Conservation (phyloP, 345 rosid genomes). For the Corchorus olitorius region DNA sequence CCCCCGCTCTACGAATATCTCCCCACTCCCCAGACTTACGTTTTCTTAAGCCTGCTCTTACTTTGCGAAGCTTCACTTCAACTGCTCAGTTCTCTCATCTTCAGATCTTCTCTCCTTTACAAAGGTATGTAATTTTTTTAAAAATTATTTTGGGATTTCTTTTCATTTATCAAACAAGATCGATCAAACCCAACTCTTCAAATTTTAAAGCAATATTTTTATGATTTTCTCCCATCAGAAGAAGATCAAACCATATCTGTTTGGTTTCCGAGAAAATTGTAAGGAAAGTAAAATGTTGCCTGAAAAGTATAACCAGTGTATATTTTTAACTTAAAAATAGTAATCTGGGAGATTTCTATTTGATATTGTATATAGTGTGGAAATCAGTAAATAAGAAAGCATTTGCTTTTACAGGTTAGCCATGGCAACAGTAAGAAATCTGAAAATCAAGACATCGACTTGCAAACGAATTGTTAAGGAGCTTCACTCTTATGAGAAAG, state of each 20-base stretch:
- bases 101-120: slow-evolving; percentile 2
- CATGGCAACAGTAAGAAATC: slow-evolving; percentile 70
- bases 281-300: background rate
- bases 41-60: background rate
- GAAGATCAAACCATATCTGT: background rate
- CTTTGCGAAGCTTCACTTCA: background rate
- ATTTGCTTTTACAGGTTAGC: slow-evolving; percentile 16
- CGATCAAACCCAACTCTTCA: background rate
- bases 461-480: slow-evolving; percentile 88
- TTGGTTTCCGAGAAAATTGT: slow-evolving; percentile 14
- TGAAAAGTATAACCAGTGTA: background rate
- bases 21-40: background rate
- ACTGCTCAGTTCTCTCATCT: background rate
- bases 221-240: background rate
- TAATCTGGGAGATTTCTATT: background rate
- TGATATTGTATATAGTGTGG: background rate
- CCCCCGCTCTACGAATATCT: background rate
- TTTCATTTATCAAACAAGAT: background rate
- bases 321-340: background rate
- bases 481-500: slow-evolving; percentile 86
- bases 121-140: background rate
- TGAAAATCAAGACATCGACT: slow-evolving; percentile 76
- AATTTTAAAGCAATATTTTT: background rate
- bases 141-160: background rate
- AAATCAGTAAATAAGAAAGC: background rate